Percentiles rank a stretch among this genome's conserved stretches.
These are phyloP conservation scores for Starmerella riodocensis DNA, from an alignment of 805 yeast species.

Conservation along the genomic window DNA sequence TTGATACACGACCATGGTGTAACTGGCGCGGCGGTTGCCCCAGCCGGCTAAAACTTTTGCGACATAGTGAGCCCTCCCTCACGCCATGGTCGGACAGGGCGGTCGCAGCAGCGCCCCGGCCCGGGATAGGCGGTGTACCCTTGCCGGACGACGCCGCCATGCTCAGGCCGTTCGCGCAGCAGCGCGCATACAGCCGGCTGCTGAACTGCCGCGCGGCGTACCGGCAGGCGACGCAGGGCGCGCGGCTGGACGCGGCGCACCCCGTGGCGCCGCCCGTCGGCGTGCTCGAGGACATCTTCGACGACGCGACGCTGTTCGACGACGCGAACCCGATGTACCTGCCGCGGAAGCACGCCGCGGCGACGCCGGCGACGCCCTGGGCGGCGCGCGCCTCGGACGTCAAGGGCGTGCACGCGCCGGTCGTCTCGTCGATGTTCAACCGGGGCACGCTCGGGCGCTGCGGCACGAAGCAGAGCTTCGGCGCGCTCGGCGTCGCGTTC, in stretches of 20 bases:
- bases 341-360: slow-evolving; percentile 1
- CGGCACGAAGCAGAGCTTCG: neutral
- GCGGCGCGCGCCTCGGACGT: slow-evolving; percentile 5
- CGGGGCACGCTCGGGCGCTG: slow-evolving; percentile 1
- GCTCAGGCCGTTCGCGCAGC: neutral
- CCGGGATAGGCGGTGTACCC: too few species aligned
- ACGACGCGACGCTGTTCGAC: slow-evolving; percentile 9
- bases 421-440: slow-evolving; percentile 6
- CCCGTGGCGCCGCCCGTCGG: slow-evolving; percentile 9
- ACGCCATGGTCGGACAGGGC: too few species aligned
- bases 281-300: slow-evolving; percentile 12
- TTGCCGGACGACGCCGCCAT: neutral
- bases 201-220: slow-evolving; percentile 12
- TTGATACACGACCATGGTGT: too few species aligned
- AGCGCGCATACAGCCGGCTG: neutral
- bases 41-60: too few species aligned
- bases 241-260: slow-evolving; percentile 7
- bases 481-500: neutral
- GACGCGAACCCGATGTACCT: neutral
- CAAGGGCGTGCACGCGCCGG: slow-evolving; percentile 8
- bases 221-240: slow-evolving; percentile 14
- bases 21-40: too few species aligned
- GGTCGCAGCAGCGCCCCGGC: too few species aligned
- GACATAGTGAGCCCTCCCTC: too few species aligned
- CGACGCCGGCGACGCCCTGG: slow-evolving; percentile 9